These are phyloP conservation scores for Hypomontagnella monticulosa DNA, from an alignment of 495 filamentous ascomycete species.

Conservation along the genomic window DNA sequence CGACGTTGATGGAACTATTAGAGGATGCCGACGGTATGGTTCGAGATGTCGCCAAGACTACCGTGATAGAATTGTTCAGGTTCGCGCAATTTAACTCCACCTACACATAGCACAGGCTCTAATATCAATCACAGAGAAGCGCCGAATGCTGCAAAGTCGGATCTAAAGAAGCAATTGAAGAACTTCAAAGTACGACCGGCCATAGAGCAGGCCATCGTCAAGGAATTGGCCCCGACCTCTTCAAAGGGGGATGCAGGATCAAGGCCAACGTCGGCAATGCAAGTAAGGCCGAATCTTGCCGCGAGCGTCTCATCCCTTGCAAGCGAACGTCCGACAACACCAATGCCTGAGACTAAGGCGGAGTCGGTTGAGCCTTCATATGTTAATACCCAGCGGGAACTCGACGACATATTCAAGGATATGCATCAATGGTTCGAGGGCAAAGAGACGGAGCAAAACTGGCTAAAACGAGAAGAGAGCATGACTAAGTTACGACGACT, in stretches of 20 bases:
- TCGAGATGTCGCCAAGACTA: constrained; percentile 80
- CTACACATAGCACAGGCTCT: constrained; percentile 9
- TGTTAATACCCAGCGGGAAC: constrained; percentile 80
- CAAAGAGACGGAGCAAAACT: constrained; percentile 90
- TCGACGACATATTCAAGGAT: constrained; percentile 82
- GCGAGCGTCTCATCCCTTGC: constrained; percentile 61
- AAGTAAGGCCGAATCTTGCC: constrained; percentile 56
- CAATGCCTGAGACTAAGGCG: constrained; percentile 64
- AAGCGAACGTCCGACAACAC: constrained; percentile 60
- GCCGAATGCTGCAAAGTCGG: constrained; percentile 82
- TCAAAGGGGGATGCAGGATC: constrained; percentile 56
- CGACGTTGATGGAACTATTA: constrained; percentile 80
- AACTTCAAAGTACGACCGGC: constrained; percentile 82
- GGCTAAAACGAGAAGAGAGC: constrained; percentile 83
- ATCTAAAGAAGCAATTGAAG: constrained; percentile 83
- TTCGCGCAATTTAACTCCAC: constrained; percentile 50
- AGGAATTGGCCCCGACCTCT: constrained; percentile 70
- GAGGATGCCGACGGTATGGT: constrained; percentile 91
- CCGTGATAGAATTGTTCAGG: constrained; percentile 86
- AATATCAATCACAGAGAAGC: constrained; percentile 65
- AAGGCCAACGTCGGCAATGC: constrained; percentile 52
- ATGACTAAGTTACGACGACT: constrained; percentile 78
- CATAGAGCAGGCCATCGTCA: constrained; percentile 80
- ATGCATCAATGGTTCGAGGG: constrained; percentile 89
- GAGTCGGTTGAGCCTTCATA: constrained; percentile 81